Evolutionary conservation across 495 filamentous ascomycete species (phyloP).

Genomic region (Aspergillus campestris): DNA sequence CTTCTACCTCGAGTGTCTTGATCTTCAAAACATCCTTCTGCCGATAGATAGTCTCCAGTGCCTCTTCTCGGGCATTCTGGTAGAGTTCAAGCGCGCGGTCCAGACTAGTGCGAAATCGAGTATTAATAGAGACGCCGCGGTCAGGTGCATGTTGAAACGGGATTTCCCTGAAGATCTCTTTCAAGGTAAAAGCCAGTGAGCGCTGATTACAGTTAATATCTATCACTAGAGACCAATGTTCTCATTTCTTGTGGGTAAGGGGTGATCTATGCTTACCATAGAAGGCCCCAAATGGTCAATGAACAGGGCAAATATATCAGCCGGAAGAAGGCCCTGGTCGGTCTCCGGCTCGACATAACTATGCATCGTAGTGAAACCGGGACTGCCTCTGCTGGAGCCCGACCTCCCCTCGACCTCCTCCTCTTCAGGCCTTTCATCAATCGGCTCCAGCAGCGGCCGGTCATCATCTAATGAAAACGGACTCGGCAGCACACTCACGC

Average conservation of each 20-base stretch:
- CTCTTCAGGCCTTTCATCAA: constrained; percentile 60
- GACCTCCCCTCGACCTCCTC: constrained; percentile 23
- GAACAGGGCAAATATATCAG: constrained; percentile 81
- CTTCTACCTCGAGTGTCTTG: constrained; percentile 63
- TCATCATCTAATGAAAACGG: constrained; percentile 33
- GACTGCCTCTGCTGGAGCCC: constrained; percentile 22
- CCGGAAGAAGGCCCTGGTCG: constrained; percentile 39
- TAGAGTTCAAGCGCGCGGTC: constrained; percentile 73
- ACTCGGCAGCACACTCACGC: constrained; percentile 16
- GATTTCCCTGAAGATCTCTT: constrained; percentile 78
- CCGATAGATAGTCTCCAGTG: constrained; percentile 69
- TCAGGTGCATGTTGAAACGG: constrained; percentile 62
- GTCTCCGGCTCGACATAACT: constrained; percentile 7
- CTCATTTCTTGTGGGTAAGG: background rate
- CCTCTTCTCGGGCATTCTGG: constrained; percentile 59
- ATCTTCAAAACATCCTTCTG: constrained; percentile 59
- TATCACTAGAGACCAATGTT: background rate
- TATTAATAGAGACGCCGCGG: constrained; percentile 63
- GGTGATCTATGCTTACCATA: constrained; percentile 50
- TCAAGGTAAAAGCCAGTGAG: constrained; percentile 82
- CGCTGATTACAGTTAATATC: constrained; percentile 42
- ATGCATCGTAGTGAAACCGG: constrained; percentile 7
- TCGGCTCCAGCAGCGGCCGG: constrained; percentile 44
- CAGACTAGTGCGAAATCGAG: constrained; percentile 68
- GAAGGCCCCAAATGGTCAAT: constrained; percentile 82